These are phyloP conservation scores for Trichoderma sp. DNA, from an alignment of 2,329 filamentous ascomycete genomes.

Conservation along the genomic window DNA sequence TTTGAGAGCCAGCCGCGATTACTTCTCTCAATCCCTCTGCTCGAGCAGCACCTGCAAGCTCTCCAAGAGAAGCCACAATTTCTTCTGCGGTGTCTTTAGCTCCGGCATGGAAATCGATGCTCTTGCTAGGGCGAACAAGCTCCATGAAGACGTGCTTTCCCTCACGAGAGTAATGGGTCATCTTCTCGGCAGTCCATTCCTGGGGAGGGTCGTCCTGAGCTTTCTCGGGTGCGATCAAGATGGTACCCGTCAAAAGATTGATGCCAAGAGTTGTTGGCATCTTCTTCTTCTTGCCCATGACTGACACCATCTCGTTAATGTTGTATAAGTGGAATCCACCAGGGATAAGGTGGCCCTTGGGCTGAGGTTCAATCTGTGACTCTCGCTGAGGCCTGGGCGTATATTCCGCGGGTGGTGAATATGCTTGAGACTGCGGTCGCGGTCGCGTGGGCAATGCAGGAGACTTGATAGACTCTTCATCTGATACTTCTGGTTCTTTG, in stretches of 20 bases:
- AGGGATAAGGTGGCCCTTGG: conserved; percentile 59
- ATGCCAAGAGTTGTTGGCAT: conserved; percentile 97
- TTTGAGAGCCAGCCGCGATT: conserved; percentile 73
- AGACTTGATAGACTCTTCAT: conserved; percentile 38
- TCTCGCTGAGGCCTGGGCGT: conserved; percentile 40
- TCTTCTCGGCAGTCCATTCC: conserved; percentile 91
- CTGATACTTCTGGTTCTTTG: conserved; percentile 34
- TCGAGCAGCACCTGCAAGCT: conserved; percentile 81
- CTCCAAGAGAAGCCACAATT: conserved; percentile 84
- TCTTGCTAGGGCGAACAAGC: conserved; percentile 87
- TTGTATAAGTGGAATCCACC: conserved; percentile 94
- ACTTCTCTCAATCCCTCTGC: conserved; percentile 86
- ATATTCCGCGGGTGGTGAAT: conserved; percentile 10
- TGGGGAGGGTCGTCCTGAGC: conserved; percentile 79
- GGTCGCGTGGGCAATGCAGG: conserved; percentile 46
- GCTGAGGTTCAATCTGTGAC: conserved; percentile 34
- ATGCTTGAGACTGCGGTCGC: conserved; percentile 26
- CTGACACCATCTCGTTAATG: conserved; percentile 95
- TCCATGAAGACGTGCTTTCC: conserved; percentile 98
- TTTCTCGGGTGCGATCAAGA: conserved; percentile 88
- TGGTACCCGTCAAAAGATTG: conserved; percentile 82
- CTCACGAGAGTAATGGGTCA: conserved; percentile 97
- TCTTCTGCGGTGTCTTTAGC: conserved; percentile 96
- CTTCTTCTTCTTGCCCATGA: conserved; percentile 96
- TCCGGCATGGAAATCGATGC: conserved; percentile 93